Percentiles rank a stretch among this genome's conserved stretches.
These are phyloP conservation scores for Murraya koenigii DNA, from an alignment of 345 rosid species.

Conservation along the genomic window DNA sequence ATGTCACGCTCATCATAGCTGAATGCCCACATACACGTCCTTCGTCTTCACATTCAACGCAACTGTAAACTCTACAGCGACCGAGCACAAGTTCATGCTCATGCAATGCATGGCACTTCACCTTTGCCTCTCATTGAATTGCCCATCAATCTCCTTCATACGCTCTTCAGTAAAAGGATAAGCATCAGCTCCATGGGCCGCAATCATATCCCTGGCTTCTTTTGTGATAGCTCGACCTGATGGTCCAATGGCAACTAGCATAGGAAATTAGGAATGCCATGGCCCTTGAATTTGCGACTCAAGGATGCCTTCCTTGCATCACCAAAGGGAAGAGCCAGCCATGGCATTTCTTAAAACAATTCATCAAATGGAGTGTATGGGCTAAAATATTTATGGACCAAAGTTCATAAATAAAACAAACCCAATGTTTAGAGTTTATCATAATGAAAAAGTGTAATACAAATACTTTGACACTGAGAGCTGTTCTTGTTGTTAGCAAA, in stretches of 20 bases:
- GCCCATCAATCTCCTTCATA: constrained; percentile 34
- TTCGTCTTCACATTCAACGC: constrained; percentile 38
- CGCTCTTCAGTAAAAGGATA: constrained; percentile 65
- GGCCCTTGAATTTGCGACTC: constrained; percentile 41
- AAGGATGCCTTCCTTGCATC: constrained; percentile 48
- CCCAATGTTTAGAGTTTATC: too few relatives aligned
- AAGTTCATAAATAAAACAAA: too few relatives aligned
- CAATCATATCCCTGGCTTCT: constrained; percentile 41
- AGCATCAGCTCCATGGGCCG: constrained; percentile 43
- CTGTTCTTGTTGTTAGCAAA: too few relatives aligned
- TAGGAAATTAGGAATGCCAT: constrained; percentile 58
- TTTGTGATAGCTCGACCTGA: constrained; percentile 45
- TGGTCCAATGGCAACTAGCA: constrained; percentile 49
- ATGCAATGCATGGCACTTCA: constrained; percentile 57
- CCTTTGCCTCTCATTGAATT: constrained; percentile 25
- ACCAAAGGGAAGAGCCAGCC: constrained; percentile 68
- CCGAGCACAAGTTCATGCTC: constrained; percentile 53
- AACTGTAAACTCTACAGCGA: constrained; percentile 28
- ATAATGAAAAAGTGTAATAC: too few relatives aligned
- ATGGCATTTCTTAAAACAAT: too few relatives aligned
- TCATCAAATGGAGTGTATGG: too few relatives aligned
- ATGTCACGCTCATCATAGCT: constrained; percentile 55
- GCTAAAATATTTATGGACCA: too few relatives aligned
- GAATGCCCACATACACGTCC: constrained; percentile 50
- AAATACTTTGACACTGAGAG: too few relatives aligned